Percentiles rank a stretch among this genome's conserved stretches.
Evolutionary conservation across 2,329 filamentous ascomycete genomes (phyloP).

Genomic region (Clonostachys byssicola): DNA sequence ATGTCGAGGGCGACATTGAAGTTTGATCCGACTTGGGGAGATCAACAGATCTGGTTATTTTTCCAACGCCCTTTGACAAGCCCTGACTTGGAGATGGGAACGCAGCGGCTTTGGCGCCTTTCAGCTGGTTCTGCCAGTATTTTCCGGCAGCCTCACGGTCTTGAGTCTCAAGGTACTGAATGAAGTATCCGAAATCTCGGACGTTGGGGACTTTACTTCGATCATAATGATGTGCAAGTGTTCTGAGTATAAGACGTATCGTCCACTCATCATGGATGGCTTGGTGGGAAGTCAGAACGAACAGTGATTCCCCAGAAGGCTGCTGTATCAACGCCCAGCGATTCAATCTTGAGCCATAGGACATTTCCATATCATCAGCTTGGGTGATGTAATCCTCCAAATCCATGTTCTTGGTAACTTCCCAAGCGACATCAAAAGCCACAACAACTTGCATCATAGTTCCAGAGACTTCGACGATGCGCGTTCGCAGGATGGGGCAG

Average conservation of each 20-base stretch:
- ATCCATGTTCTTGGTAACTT: background rate
- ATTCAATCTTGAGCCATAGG: constrained; percentile 4
- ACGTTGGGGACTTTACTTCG: constrained; percentile 12
- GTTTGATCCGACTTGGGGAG: constrained; percentile 7
- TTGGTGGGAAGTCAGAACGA: constrained; percentile 3
- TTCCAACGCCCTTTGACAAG: background rate
- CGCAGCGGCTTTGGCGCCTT: constrained; percentile 1
- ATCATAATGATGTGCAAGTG: background rate
- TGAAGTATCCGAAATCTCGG: constrained; percentile 29
- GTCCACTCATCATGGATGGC: constrained; percentile 13
- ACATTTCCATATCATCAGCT: constrained; percentile 2
- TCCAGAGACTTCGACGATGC: constrained; percentile 4
- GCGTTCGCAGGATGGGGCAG: constrained; percentile 4
- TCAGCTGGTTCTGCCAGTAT: constrained; percentile 1
- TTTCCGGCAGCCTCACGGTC: background rate
- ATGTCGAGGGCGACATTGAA: constrained; percentile 1
- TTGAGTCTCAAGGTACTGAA: constrained; percentile 30
- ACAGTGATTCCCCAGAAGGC: background rate
- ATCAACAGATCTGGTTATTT: background rate
- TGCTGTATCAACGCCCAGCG: constrained; percentile 5
- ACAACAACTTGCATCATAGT: constrained; percentile 2
- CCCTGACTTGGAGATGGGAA: background rate
- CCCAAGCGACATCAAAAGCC: constrained; percentile 1
- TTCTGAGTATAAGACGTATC: constrained; percentile 2
- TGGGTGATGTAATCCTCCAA: background rate